phyloP scores from a whole-genome alignment of 1,284 basidiomycete genomes.

The Moniliella sp. region DNA sequence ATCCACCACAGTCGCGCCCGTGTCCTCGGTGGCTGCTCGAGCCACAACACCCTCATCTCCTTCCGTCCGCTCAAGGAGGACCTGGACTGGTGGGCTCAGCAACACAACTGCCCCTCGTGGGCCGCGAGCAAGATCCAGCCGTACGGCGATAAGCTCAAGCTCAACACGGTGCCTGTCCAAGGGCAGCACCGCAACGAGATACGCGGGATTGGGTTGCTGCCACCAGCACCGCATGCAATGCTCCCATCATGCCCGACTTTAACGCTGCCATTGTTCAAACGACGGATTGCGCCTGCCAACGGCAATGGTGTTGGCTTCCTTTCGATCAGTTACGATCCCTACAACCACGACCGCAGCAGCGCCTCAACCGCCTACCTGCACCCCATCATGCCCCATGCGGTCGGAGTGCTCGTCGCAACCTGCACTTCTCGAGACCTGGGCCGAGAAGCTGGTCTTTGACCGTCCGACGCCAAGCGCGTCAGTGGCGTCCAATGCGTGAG shows the following conservation, averaged over 20 bases:
- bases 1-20: constrained; percentile 32
- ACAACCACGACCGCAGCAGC: constrained; percentile 23
- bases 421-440: constrained; percentile 35
- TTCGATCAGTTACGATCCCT: constrained; percentile 33
- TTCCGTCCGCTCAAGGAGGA: constrained; percentile 34
- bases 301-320: constrained; percentile 31
- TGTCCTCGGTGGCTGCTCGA: constrained; percentile 34
- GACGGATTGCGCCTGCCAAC: constrained; percentile 6
- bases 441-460: constrained; percentile 14
- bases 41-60: constrained; percentile 35
- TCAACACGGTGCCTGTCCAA: constrained; percentile 31
- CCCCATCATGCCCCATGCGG: constrained; percentile 33
- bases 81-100: constrained; percentile 30
- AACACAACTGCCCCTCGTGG: constrained; percentile 29
- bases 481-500: constrained; percentile 2
- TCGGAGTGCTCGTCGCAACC: constrained; percentile 22
- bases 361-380: constrained; percentile 34
- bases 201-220: constrained; percentile 31
- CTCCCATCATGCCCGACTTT: constrained; percentile 27
- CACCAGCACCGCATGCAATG: constrained; percentile 16
- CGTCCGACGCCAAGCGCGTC: constrained; percentile 2
- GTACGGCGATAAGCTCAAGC: constrained; percentile 31
- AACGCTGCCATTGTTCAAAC: constrained; percentile 18
- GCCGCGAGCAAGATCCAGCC: constrained; percentile 19
- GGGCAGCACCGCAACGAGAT: constrained; percentile 32